phyloP scores from a whole-genome alignment of 495 filamentous ascomycete species.

The Letharia lupina region DNA sequence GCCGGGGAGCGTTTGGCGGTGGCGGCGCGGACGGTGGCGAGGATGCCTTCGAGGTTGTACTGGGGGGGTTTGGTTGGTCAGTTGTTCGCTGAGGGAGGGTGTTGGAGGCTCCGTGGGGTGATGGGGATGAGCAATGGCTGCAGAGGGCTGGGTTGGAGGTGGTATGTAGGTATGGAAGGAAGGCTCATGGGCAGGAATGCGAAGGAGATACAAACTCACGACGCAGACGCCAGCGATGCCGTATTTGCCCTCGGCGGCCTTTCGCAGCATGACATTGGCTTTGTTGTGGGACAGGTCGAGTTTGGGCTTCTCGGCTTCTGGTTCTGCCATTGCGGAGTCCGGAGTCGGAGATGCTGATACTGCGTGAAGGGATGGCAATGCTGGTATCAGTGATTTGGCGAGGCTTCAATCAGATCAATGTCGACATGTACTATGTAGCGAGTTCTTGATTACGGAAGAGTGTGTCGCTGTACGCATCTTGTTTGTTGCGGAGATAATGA shows the following conservation, averaged over 20 bases:
- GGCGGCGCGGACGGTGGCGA: slow-evolving; percentile 69
- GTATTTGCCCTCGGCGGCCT: slow-evolving; percentile 56
- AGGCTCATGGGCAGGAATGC: not conserved
- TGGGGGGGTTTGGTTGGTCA: not conserved
- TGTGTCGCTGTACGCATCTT: too few relatives aligned
- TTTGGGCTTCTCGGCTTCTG: not conserved
- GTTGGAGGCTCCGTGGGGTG: not conserved
- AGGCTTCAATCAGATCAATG: too few relatives aligned
- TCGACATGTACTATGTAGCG: too few relatives aligned
- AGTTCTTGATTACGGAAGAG: too few relatives aligned
- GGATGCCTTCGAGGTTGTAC: slow-evolving; percentile 79
- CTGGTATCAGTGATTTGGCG: not conserved
- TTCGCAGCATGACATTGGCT: slow-evolving; percentile 59
- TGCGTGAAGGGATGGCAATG: not conserved
- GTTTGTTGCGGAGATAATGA: not conserved
- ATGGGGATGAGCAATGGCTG: not conserved
- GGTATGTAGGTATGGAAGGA: too few relatives aligned
- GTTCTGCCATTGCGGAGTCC: not conserved
- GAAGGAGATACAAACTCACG: not conserved
- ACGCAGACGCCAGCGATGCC: slow-evolving; percentile 64
- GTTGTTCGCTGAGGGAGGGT: not conserved
- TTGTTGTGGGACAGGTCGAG: slow-evolving; percentile 41
- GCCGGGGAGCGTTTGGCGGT: slow-evolving; percentile 64
- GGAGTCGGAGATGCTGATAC: not conserved
- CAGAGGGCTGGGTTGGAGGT: not conserved